These are phyloP conservation scores for Coemansia sp. DNA, from an alignment of 192 early-diverging fungal genomes.

Conservation along the genomic window DNA sequence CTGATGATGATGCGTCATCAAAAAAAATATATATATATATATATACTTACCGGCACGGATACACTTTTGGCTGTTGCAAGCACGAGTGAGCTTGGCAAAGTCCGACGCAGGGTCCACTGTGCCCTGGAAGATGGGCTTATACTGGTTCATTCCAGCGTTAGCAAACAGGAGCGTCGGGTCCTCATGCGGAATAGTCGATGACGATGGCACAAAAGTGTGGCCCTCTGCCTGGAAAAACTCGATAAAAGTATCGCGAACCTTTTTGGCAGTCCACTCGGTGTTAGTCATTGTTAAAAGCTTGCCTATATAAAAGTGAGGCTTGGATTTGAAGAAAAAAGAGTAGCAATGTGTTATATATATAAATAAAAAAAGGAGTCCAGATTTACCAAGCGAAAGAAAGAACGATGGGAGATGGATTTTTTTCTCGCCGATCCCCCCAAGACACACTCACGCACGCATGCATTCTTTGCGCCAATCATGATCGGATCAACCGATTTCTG, in stretches of 20 bases:
- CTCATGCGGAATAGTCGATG: constrained; percentile 90
- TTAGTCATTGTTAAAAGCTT: constrained; percentile 25
- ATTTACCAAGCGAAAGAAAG: not conserved
- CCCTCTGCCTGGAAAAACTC: constrained; percentile 74
- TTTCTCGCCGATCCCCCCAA: not conserved
- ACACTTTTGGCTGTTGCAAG: constrained; percentile 98
- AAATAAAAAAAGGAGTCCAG: too few relatives aligned
- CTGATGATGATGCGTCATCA: constrained; percentile 4
- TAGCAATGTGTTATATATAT: too few relatives aligned
- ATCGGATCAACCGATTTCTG: constrained; percentile 1
- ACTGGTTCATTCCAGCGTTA: constrained; percentile 99
- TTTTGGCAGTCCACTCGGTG: constrained; percentile 72
- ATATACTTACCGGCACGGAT: constrained; percentile 86
- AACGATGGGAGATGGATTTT: constrained; percentile 2
- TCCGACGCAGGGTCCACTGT: constrained; percentile 92
- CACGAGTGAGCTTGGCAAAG: constrained; percentile 85
- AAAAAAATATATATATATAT: too few relatives aligned
- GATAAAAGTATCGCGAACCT: constrained; percentile 87
- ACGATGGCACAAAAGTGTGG: constrained; percentile 83
- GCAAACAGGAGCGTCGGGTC: constrained; percentile 96
- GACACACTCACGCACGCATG: not conserved
- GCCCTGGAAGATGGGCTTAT: constrained; percentile 96
- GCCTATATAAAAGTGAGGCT: not conserved
- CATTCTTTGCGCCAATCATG: not conserved
- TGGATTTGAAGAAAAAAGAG: not conserved